Base-by-base conservation (phyloP, 2,329 filamentous ascomycete genomes). In the Chrysoporthe puriensis region DNA sequence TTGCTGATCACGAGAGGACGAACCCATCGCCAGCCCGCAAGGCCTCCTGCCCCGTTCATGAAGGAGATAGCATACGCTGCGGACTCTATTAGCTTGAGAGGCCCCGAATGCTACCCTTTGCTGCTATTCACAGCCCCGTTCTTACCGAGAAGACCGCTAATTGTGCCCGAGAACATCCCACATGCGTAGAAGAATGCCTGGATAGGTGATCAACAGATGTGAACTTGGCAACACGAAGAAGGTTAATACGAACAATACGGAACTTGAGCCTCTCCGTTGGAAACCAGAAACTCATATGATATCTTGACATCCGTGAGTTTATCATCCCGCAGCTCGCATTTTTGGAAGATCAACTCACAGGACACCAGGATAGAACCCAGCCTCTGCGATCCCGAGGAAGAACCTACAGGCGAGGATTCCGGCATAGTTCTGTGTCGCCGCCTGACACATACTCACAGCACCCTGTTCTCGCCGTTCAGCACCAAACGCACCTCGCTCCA, bases 151-250 rank as follows among this genome's bases (percentile, higher is more conserved):
- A 75, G 63, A 34, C 74, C 72, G 61, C 75, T 76, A 14, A 78
- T 74, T 0, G 76, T 76, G 0, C 77, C 76, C 0, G 76, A 76
- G 42, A 78, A 76, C 71, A 75, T 74, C 2, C 75, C 75, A 40
- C 73, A 76, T 1, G 76, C 76, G 52, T 76, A 77, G 54, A 78
- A 76, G 68, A 78, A 75, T 1, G 75, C 76, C 73, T 74, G 18
- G 0, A 3, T 1, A 3, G 14, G 26, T 3, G 7, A 14, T 44
- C 14, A 59, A n/a, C 36, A 14, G 63, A 14, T 16, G 16, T 16
- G 32, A 32, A 1, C 9, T 57, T 57, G 13, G 8, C 7, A 32
- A 1, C 4, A 16, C 21, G 2, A 8, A 1, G 26, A 21, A 21
- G 42, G 7, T 0, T 48, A 21, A 14, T 1, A 48, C 71, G 48